Conservation (phyloP, 2,329 filamentous ascomycete genomes). For the Fonsecaea erecta region DNA sequence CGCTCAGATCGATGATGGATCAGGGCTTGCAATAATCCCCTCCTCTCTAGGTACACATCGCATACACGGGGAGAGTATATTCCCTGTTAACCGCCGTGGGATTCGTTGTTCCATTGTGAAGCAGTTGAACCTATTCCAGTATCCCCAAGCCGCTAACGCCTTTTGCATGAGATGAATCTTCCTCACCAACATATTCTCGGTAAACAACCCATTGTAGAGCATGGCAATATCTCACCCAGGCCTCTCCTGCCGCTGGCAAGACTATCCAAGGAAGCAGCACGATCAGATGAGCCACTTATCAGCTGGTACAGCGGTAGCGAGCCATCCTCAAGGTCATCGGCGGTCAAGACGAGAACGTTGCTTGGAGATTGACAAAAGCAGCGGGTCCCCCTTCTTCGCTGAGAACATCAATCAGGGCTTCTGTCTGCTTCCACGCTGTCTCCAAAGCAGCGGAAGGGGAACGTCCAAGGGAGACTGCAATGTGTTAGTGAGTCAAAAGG, state of each 20-base stretch:
- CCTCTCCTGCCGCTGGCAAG: too few relatives aligned
- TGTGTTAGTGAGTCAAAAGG: conserved; percentile 27
- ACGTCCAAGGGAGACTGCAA: conserved; percentile 82
- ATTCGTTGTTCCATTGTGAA: not conserved
- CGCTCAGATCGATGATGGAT: not conserved
- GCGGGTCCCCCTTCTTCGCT: conserved; percentile 78
- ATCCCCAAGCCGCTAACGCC: not conserved
- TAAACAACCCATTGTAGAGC: not conserved
- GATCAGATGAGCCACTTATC: not conserved
- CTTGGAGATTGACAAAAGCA: conserved; percentile 74
- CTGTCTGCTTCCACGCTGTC: conserved; percentile 82
- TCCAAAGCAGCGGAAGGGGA: conserved; percentile 85
- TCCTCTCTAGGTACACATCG: not conserved
- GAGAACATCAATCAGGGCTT: conserved; percentile 80
- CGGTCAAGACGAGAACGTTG: conserved; percentile 24
- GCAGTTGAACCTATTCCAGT: not conserved
- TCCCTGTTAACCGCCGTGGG: not conserved
- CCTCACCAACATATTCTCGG: not conserved
- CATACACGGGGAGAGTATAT: not conserved
- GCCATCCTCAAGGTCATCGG: not conserved
- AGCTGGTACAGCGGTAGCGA: not conserved
- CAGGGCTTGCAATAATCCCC: not conserved
- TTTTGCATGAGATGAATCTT: not conserved
- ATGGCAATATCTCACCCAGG: not conserved
- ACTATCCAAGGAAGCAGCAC: not conserved